phyloP scores from a whole-genome alignment of 2,329 filamentous ascomycete genomes.

The Bertia moriformis region DNA sequence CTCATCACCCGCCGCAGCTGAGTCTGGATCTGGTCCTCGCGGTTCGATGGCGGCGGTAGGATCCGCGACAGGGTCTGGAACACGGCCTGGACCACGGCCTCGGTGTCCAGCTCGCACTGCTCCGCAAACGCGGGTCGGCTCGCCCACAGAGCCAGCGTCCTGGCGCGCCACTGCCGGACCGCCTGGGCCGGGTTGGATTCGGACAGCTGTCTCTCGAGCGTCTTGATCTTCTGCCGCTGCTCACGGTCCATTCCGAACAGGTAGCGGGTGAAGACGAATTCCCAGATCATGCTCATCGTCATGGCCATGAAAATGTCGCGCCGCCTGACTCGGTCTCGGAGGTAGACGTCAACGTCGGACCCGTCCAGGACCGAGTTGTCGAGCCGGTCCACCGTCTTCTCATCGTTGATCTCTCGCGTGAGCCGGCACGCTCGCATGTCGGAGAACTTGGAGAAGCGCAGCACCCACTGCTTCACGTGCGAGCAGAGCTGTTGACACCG shows the following conservation, averaged over 20 bases:
- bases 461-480: constrained; percentile 92
- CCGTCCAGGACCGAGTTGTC: constrained; percentile 92
- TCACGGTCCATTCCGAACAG: constrained; percentile 97
- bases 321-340: constrained; percentile 73
- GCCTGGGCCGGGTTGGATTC: constrained; percentile 78
- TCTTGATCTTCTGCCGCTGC: constrained; percentile 93
- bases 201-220: constrained; percentile 75
- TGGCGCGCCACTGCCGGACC: constrained; percentile 94
- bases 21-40: constrained; percentile 67
- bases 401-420: constrained; percentile 72
- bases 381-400: constrained; percentile 84
- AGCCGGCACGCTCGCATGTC: constrained; percentile 77
- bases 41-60: constrained; percentile 70
- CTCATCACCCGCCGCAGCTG: constrained; percentile 78
- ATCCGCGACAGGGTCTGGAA: constrained; percentile 72
- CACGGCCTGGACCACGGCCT: constrained; percentile 87
- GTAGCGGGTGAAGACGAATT: constrained; percentile 94
- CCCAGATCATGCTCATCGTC: constrained; percentile 98
- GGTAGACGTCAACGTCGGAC: constrained; percentile 76
- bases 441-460: constrained; percentile 95
- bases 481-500: constrained; percentile 90
- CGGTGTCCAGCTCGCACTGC: constrained; percentile 78
- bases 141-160: constrained; percentile 78
- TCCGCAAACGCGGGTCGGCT: constrained; percentile 65
- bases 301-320: constrained; percentile 97